These are phyloP conservation scores for Purpureocillium lavendulum DNA, from an alignment of 2,329 filamentous ascomycete species.

Conservation along the genomic window DNA sequence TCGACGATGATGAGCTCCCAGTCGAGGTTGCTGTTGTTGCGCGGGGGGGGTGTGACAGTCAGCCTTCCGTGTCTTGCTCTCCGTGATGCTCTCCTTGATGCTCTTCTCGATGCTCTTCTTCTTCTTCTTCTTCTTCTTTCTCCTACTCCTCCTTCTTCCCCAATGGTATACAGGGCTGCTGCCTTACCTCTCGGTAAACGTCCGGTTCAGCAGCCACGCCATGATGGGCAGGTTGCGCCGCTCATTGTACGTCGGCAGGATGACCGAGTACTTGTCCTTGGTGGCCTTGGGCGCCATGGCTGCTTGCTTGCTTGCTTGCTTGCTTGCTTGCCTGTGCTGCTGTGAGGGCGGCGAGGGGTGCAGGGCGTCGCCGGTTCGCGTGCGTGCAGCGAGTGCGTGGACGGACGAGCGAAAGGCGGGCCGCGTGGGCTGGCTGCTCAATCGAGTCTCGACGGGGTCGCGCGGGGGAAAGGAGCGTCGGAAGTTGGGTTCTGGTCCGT, in stretches of 20 bases:
- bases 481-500: neutral
- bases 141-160: no score
- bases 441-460: no score
- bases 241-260: constrained; percentile 98
- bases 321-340: no score
- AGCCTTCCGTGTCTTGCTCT: no score
- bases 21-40: constrained; percentile 64
- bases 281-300: constrained; percentile 39
- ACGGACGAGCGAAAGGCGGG: neutral
- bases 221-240: constrained; percentile 94
- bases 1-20: constrained; percentile 98
- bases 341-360: no score
- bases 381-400: neutral
- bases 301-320: no score
- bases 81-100: no score
- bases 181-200: constrained; percentile 79
- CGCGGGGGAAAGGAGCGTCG: constrained; percentile 1
- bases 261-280: constrained; percentile 84
- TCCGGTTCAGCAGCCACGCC: constrained; percentile 86
- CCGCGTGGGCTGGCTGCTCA: neutral
- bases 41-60: neutral
- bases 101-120: no score
- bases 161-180: no score
- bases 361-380: neutral
- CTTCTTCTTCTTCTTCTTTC: no score